These are phyloP conservation scores for Saturnispora zaruensis DNA, from an alignment of 805 yeast genomes.

Conservation along the genomic window DNA sequence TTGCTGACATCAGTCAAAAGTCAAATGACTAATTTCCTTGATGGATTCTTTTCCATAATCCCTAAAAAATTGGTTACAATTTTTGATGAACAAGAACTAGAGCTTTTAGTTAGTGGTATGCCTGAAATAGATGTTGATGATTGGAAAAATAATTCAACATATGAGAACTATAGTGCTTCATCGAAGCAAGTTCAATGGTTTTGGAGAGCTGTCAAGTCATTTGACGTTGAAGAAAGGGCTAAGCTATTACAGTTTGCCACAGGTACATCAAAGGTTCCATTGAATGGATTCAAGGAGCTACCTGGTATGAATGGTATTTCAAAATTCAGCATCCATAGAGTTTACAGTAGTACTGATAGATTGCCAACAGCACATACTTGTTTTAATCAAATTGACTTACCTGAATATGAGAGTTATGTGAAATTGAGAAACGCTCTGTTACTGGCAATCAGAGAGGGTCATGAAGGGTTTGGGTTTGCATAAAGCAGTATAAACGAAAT, in stretches of 20 bases:
- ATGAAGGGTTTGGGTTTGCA: constrained; percentile 92
- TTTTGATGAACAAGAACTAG: constrained; percentile 93
- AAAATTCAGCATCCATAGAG: constrained; percentile 83
- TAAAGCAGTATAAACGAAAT: constrained; percentile 6
- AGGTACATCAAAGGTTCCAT: constrained; percentile 93
- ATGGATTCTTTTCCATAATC: constrained; percentile 85
- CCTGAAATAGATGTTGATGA: constrained; percentile 96
- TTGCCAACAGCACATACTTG: constrained; percentile 96
- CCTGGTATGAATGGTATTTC: constrained; percentile 82
- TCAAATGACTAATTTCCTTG: constrained; percentile 76
- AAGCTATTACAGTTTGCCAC: constrained; percentile 91
- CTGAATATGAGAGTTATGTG: constrained; percentile 86
- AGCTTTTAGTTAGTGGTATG: constrained; percentile 82
- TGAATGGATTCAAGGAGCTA: constrained; percentile 84
- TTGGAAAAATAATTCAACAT: constrained; percentile 81
- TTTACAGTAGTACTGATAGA: constrained; percentile 75
- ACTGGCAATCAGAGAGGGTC: constrained; percentile 87
- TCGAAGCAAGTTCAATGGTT: constrained; percentile 91
- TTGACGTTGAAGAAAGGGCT: constrained; percentile 90
- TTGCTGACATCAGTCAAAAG: constrained; percentile 74
- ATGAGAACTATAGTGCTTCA: constrained; percentile 72
- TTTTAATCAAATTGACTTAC: constrained; percentile 89
- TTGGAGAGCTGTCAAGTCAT: constrained; percentile 95
- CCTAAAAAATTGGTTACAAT: constrained; percentile 75
- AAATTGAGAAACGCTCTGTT: constrained; percentile 71